A percentile compares a stretch with the other conserved stretches of the same genome.
Conservation (phyloP, 441 rosid species). For the Pelargonium fulgidum region DNA sequence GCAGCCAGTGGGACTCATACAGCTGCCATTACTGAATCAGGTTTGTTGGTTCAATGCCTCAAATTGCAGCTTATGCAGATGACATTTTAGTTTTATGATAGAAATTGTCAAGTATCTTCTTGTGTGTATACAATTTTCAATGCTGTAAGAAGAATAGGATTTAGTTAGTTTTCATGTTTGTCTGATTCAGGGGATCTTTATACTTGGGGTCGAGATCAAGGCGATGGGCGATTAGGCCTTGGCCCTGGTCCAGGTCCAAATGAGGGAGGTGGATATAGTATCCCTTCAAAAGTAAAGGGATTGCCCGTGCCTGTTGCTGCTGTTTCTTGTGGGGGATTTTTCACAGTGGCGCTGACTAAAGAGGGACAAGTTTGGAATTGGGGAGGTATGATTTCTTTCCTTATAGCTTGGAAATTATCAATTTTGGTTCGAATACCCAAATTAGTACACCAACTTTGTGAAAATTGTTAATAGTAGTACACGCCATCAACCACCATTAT, state of each 20-base stretch:
- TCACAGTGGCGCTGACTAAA: conserved; percentile 66
- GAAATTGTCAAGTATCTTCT: background rate
- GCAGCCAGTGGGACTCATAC: conserved; percentile 87
- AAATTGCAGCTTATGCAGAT: background rate
- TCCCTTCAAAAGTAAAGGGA: conserved; percentile 70
- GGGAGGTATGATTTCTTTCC: conserved; percentile 54
- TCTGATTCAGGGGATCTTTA: conserved; percentile 57
- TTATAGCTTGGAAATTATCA: background rate
- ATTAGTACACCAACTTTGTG: too few relatives aligned
- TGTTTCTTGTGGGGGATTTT: conserved; percentile 87
- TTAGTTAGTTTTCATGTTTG: conserved; percentile 8
- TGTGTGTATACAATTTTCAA: background rate
- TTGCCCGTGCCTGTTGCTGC: conserved; percentile 58
- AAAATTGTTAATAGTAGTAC: too few relatives aligned
- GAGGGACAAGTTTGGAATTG: conserved; percentile 87
- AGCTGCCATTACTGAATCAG: conserved; percentile 74
- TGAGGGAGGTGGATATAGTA: conserved; percentile 86
- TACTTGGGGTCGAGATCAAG: conserved; percentile 96
- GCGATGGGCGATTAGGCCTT: conserved; percentile 88
- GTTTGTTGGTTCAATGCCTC: conserved; percentile 24
- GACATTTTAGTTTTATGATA: background rate
- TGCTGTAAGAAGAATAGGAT: background rate
- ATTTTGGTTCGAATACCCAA: background rate
- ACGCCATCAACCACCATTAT: too few relatives aligned
- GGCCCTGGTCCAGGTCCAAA: conserved; percentile 89